Evolutionary conservation across 2,329 filamentous ascomycete species (phyloP).

Genomic region (Sclerotinia subarctica): DNA sequence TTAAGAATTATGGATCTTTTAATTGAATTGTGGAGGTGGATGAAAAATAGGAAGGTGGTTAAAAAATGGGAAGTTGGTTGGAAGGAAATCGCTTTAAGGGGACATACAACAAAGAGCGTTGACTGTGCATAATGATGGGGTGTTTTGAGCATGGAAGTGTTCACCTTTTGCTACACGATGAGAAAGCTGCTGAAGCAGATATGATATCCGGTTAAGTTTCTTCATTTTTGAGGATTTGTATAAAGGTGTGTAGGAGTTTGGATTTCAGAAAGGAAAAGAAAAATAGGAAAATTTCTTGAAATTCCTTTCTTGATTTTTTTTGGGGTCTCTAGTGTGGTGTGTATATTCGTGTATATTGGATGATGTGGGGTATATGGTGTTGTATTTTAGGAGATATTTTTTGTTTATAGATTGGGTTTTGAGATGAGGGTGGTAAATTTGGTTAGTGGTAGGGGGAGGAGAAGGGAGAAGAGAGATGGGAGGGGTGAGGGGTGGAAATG

Average conservation of each 20-base stretch:
- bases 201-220: constrained; percentile 11
- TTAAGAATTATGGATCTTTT: constrained; percentile 14
- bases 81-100: not conserved
- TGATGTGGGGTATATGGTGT: too few relatives aligned
- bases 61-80: not conserved
- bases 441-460: too few relatives aligned
- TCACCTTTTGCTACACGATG: not conserved
- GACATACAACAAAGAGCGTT: not conserved
- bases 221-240: not conserved
- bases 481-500: too few relatives aligned
- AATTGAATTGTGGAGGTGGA: not conserved
- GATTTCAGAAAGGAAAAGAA: not conserved
- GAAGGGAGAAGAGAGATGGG: not conserved
- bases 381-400: not conserved
- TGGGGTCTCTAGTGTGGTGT: too few relatives aligned
- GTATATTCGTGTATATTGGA: too few relatives aligned
- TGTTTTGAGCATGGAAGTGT: not conserved
- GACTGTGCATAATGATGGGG: constrained; percentile 7
- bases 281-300: not conserved
- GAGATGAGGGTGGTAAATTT: not conserved
- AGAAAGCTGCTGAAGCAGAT: not conserved
- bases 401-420: not conserved
- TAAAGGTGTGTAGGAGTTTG: not conserved
- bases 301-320: too few relatives aligned
- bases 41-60: not conserved